phyloP scores from a whole-genome alignment of 768 basidiomycete genomes.

The Leucocoprinus sp. region DNA sequence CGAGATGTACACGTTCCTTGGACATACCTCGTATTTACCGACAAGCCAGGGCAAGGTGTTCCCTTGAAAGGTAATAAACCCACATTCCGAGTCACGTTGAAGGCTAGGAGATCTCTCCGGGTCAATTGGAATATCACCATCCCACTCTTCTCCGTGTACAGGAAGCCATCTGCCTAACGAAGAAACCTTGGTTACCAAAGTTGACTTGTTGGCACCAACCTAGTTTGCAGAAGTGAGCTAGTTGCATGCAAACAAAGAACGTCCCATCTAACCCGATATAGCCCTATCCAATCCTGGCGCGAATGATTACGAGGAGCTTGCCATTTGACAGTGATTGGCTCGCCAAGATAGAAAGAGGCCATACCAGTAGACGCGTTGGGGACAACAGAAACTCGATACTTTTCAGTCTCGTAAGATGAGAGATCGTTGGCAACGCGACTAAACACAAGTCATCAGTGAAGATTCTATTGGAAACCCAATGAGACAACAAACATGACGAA shows the following conservation, averaged over 20 bases:
- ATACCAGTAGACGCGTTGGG: slow-evolving; percentile 39
- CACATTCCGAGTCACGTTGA: slow-evolving; percentile 40
- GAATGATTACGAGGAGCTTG: slow-evolving; percentile 82
- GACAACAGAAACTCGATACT: slow-evolving; percentile 65
- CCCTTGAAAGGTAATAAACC: slow-evolving; percentile 67
- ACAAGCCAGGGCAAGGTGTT: slow-evolving; percentile 79
- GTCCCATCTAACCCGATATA: slow-evolving; percentile 58
- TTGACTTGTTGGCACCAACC: slow-evolving; percentile 85
- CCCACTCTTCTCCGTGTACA: slow-evolving; percentile 88
- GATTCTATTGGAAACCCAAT: not conserved
- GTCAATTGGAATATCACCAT: slow-evolving; percentile 70
- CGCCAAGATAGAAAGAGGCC: slow-evolving; percentile 79
- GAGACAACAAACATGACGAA: slow-evolving; percentile 72
- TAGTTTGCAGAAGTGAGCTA: slow-evolving; percentile 21
- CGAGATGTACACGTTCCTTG: not conserved
- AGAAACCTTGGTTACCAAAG: slow-evolving; percentile 73
- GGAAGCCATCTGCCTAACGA: slow-evolving; percentile 91
- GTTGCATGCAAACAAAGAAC: not conserved
- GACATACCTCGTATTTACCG: slow-evolving; percentile 76
- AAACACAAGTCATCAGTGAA: not conserved
- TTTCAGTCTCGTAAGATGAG: slow-evolving; percentile 67
- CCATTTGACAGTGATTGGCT: slow-evolving; percentile 84
- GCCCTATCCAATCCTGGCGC: slow-evolving; percentile 91
- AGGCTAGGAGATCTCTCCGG: slow-evolving; percentile 28
- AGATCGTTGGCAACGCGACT: slow-evolving; percentile 80